These are phyloP conservation scores for Verticillium albo-atrum DNA, from an alignment of 2,329 filamentous ascomycete genomes.

Conservation along the genomic window DNA sequence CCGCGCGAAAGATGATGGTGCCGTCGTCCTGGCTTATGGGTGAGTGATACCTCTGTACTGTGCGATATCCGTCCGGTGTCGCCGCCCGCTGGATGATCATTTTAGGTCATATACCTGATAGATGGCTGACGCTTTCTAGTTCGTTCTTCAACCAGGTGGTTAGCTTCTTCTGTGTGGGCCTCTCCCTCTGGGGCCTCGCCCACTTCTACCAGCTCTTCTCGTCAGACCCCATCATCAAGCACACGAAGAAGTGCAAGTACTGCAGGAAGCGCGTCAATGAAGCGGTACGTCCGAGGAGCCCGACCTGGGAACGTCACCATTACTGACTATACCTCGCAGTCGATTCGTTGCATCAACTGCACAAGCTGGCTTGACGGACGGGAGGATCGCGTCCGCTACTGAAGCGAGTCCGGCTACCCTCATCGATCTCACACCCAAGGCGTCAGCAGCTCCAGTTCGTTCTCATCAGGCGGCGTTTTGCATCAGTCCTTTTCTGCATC, in stretches of 20 bases:
- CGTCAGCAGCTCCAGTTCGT: background rate
- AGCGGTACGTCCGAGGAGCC: conserved; percentile 41
- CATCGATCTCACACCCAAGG: background rate
- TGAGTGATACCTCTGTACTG: conserved; percentile 24
- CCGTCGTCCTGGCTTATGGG: conserved; percentile 69
- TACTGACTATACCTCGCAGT: conserved; percentile 19
- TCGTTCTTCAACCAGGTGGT: conserved; percentile 60
- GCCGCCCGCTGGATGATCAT: background rate
- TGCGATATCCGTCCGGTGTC: background rate
- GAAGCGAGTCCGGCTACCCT: background rate
- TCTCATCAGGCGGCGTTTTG: background rate
- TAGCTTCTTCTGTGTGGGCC: conserved; percentile 61
- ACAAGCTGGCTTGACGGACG: conserved; percentile 48
- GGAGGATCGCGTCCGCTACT: conserved; percentile 28
- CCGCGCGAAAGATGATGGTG: conserved; percentile 66
- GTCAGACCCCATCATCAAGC: conserved; percentile 67
- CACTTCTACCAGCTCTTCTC: conserved; percentile 56
- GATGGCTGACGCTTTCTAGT: conserved; percentile 22
- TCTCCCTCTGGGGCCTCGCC: conserved; percentile 62
- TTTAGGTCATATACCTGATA: background rate
- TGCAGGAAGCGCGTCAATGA: conserved; percentile 60
- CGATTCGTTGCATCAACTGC: conserved; percentile 42
- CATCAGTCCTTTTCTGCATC: background rate
- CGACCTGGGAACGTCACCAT: background rate
- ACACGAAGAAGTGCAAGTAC: conserved; percentile 63